A percentile compares a stretch with the other conserved stretches of the same genome.
These are phyloP conservation scores for Neopestalotiopsis rosae DNA, from an alignment of 2,329 filamentous ascomycete genomes.

Conservation along the genomic window DNA sequence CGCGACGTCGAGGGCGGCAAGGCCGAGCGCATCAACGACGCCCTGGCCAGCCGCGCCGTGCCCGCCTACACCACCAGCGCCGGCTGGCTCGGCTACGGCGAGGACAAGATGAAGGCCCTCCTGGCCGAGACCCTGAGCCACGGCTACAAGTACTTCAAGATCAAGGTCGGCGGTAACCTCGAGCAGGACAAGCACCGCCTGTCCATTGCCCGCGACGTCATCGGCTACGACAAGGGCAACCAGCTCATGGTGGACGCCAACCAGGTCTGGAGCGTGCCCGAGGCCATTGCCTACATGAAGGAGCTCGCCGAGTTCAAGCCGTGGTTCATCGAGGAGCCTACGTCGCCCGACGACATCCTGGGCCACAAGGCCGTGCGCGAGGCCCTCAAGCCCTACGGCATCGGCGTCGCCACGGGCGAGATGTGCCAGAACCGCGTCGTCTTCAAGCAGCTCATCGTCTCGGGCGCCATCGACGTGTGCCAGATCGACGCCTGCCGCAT, in stretches of 20 bases:
- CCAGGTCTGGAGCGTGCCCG: conserved; percentile 89
- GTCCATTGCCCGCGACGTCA: conserved; percentile 75
- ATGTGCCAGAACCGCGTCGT: conserved; percentile 96
- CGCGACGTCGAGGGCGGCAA: conserved; percentile 71
- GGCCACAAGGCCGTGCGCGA: conserved; percentile 86
- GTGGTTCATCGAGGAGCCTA: conserved; percentile 96
- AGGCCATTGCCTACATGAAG: conserved; percentile 87
- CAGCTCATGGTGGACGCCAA: conserved; percentile 94
- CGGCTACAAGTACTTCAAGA: conserved; percentile 87
- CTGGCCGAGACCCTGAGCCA: conserved; percentile 75
- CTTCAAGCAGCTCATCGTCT: conserved; percentile 88
- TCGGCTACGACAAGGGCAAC: conserved; percentile 83
- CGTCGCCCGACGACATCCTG: conserved; percentile 86
- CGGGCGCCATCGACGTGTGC: conserved; percentile 83
- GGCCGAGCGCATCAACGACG: conserved; percentile 73
- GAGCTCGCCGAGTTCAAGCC: conserved; percentile 82
- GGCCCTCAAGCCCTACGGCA: conserved; percentile 74
- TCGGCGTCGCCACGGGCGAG: conserved; percentile 89
- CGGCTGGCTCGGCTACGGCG: conserved; percentile 89
- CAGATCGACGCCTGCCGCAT: conserved; percentile 91
- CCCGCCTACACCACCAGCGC: conserved; percentile 91
- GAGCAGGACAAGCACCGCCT: conserved; percentile 75
- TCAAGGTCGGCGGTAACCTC: conserved; percentile 81
- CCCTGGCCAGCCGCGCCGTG: conserved; percentile 75
- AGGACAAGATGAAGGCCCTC: conserved; percentile 82